Evolutionary conservation across 345 rosid genomes (phyloP).

Genomic region (Streptanthus diversifolius): DNA sequence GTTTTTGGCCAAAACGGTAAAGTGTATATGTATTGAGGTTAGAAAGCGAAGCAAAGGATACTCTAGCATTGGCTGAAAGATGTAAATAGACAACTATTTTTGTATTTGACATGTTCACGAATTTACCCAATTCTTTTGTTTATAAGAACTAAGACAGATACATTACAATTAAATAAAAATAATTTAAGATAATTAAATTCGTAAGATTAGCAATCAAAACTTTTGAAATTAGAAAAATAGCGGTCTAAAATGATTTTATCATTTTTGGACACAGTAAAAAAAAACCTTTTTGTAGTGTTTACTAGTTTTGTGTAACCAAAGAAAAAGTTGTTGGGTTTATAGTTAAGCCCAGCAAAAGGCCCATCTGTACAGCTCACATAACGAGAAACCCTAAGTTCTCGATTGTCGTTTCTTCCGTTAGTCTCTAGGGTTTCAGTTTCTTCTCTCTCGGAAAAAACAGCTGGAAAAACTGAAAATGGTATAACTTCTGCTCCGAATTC

Average conservation of each 20-base stretch:
- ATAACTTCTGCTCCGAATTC: background rate
- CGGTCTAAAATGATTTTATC: background rate
- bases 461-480: slow-evolving; percentile 11
- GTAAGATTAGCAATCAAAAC: too few relatives aligned
- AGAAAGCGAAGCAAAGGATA: too few relatives aligned
- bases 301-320: background rate
- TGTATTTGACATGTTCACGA: background rate
- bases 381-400: background rate
- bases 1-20: background rate
- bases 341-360: background rate
- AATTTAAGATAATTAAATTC: too few relatives aligned
- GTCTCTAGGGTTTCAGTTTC: slow-evolving; percentile 1
- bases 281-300: background rate
- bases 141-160: too few relatives aligned
- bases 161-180: too few relatives aligned
- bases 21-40: too few relatives aligned
- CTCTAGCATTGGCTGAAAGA: background rate
- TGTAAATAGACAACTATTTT: too few relatives aligned
- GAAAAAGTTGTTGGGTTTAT: background rate
- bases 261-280: background rate
- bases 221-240: too few relatives aligned
- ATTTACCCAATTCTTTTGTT: background rate
- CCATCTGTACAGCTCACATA: background rate
- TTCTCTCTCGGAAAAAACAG: background rate
- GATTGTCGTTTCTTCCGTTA: background rate